Conservation (phyloP, 345 rosid genomes). For the Linum lewisii region DNA sequence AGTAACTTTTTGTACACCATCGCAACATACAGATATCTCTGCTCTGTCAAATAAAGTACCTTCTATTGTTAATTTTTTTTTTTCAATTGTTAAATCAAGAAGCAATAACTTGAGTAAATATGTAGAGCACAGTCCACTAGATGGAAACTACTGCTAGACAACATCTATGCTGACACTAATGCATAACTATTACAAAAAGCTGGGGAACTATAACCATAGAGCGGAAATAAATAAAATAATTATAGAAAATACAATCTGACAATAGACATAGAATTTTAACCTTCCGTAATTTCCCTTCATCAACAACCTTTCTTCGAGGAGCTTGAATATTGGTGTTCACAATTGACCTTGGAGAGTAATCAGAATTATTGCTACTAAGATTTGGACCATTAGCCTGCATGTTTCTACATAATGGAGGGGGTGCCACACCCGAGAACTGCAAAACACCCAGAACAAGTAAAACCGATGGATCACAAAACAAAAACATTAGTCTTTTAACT, state of each 20-base stretch:
- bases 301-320: slow-evolving; percentile 94
- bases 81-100: no score
- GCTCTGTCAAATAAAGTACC: no score
- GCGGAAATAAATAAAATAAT: slow-evolving; percentile 1
- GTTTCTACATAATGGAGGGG: slow-evolving; percentile 88
- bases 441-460: slow-evolving; percentile 13
- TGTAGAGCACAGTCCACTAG: not conserved
- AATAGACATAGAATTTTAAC: slow-evolving; percentile 21
- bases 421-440: slow-evolving; percentile 79
- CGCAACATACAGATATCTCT: no score
- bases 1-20: no score
- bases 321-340: slow-evolving; percentile 81
- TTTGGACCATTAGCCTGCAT: slow-evolving; percentile 63
- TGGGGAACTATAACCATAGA: not conserved
- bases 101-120: no score
- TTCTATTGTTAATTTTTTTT: no score
- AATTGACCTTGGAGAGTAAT: slow-evolving; percentile 59
- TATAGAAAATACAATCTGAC: not conserved
- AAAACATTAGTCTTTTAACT: not conserved
- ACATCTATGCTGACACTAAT: not conserved
- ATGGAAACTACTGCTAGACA: not conserved
- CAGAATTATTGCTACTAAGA: slow-evolving; percentile 34
- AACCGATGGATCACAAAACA: not conserved
- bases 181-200: no score
- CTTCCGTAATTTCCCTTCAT: slow-evolving; percentile 97